phyloP scores from a whole-genome alignment of 2,329 filamentous ascomycete genomes.

The Fusarium sp. region DNA sequence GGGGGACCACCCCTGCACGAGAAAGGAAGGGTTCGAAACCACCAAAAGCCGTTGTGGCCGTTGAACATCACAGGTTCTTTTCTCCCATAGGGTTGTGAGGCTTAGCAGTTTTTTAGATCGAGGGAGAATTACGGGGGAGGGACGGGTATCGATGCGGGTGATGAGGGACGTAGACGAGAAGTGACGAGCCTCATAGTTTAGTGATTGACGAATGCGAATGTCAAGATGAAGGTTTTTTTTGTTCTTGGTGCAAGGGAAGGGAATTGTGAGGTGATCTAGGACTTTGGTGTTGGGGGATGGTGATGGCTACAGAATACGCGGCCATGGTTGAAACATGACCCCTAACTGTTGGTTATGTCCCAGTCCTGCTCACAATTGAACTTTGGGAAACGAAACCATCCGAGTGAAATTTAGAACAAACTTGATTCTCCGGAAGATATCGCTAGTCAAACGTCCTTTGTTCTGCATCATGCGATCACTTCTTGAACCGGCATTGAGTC shows the following conservation, averaged over 20 bases:
- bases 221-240: not conserved
- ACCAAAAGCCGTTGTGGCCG: not conserved
- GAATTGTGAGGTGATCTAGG: conserved; percentile 21
- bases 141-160: conserved; percentile 37
- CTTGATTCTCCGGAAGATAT: not conserved
- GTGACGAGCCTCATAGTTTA: conserved; percentile 12
- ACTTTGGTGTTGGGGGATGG: conserved; percentile 11
- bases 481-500: conserved; percentile 47
- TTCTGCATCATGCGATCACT: conserved; percentile 42
- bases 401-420: too few species aligned
- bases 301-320: conserved; percentile 37
- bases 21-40: not conserved
- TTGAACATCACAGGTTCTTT: not conserved
- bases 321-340: conserved; percentile 42
- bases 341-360: not conserved
- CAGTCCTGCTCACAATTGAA: not conserved
- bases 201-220: not conserved
- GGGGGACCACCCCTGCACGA: too few species aligned
- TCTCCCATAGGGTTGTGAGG: conserved; percentile 11
- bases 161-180: conserved; percentile 28
- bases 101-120: conserved; percentile 19
- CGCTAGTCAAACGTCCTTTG: conserved; percentile 15
- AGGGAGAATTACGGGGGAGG: conserved; percentile 2
- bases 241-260: not conserved
- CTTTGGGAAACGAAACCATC: not conserved